Evolutionary conservation across 257 asterid species (phyloP).

Genomic region (Catharanthus roseus): DNA sequence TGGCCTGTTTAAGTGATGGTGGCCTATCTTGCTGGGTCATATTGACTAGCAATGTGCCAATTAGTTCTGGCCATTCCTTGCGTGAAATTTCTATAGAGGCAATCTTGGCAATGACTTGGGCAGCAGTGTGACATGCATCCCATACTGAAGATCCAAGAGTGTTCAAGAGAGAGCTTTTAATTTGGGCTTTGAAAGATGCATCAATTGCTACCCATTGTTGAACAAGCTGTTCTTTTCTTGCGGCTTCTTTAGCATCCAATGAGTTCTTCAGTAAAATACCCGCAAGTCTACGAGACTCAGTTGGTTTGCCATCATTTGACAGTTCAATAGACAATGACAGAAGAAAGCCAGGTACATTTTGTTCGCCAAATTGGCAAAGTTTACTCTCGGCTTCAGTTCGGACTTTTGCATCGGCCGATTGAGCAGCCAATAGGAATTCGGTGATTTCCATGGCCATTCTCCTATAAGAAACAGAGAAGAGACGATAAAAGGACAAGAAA

Average conservation of each 20-base stretch:
- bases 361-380: conserved; percentile 63
- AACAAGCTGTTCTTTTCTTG: conserved; percentile 50
- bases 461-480: conserved; percentile 20
- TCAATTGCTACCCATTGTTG: conserved; percentile 69
- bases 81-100: conserved; percentile 75
- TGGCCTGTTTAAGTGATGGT: conserved; percentile 62
- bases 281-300: conserved; percentile 73
- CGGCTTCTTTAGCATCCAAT: conserved; percentile 72
- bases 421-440: conserved; percentile 75
- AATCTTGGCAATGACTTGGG: conserved; percentile 82
- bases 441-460: conserved; percentile 80
- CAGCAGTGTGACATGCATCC: conserved; percentile 73
- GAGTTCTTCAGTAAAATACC: conserved; percentile 80
- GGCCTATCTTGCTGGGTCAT: conserved; percentile 66
- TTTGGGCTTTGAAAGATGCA: conserved; percentile 51
- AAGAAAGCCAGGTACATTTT: conserved; percentile 65
- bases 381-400: conserved; percentile 67
- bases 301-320: conserved; percentile 63
- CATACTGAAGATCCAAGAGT: conserved; percentile 61
- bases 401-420: conserved; percentile 72
- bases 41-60: conserved; percentile 52
- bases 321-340: conserved; percentile 69
- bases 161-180: conserved; percentile 50
- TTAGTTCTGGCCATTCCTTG: conserved; percentile 86
- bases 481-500: background rate